Evolutionary conservation across 495 filamentous ascomycete genomes (phyloP), one percentile per base, ranked within the genome.

Genomic region (Ramalina intermedia): DNA sequence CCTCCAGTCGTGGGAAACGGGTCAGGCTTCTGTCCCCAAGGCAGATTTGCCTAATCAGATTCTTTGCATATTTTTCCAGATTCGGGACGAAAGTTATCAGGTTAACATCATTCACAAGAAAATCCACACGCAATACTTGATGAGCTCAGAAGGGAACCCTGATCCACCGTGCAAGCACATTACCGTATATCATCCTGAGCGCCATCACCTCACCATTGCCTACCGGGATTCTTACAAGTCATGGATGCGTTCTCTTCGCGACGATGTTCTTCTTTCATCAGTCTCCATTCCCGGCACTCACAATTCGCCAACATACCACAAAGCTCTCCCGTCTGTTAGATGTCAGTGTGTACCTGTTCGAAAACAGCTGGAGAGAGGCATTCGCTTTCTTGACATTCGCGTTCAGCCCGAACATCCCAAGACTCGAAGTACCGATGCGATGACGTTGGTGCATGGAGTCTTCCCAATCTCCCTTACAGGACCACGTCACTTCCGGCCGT

Each of bases 261-360:
- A 85, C 56, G 69, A 76, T 23, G 79, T 73, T 14, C 74, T 85
- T 0, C 69, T 96, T 20, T 87, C 86, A 11, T 74, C 82, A 4
- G 77, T 98, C 27, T 87, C 81, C 39, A 94, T 98, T 51, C 93
- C 91, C 2, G 91, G 91, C 48, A 96, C 91, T 0, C 91, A 98
- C 73, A 98, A 98, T 66, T 84, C 81, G 6, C 84, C 90, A 1
- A 91, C 90, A 2, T 80, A 75, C 65, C 71, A 91, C 64, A 63
- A 73, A 23, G 90, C 91, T 17, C 76, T 94, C 0, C 91, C 91
- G 6, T 91, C 86, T 1, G 91, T 98, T 12, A 84, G 91, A 47
- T 98, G 91, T 66, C 91, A 98, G 65, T 80, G 85, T 23, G 86
- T 88, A 21, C 67, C 74, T 40, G 74, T 87, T 5, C 71, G 69